Evolutionary conservation across 2,329 filamentous ascomycete species (phyloP).

Genomic region (Fusarium verrucosum): DNA sequence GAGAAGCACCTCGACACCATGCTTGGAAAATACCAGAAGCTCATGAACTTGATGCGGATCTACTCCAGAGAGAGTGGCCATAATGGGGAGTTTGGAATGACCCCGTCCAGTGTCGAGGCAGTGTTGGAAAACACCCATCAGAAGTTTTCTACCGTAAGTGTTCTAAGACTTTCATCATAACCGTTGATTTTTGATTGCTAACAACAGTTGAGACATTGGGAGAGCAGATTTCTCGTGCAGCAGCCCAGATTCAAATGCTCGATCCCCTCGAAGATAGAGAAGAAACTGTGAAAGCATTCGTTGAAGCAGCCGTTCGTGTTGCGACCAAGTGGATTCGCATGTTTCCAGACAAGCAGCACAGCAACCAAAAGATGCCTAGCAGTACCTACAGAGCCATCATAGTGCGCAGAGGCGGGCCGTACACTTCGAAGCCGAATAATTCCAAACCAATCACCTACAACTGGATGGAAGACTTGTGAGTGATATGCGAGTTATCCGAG

Average conservation of each 20-base stretch:
- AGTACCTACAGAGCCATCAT: conserved; percentile 3
- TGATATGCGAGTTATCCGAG: not conserved
- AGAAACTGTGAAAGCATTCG: too few species aligned
- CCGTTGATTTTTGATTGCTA: not conserved
- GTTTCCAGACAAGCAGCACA: not conserved
- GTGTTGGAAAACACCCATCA: not conserved
- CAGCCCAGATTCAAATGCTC: not conserved
- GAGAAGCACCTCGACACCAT: conserved; percentile 20
- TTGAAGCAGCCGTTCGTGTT: not conserved
- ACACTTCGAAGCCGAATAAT: not conserved
- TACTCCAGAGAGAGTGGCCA: not conserved
- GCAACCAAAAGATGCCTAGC: not conserved
- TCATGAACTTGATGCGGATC: not conserved
- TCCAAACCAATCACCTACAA: not conserved
- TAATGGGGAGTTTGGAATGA: not conserved
- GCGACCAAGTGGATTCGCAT: not conserved
- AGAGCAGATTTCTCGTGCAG: not conserved
- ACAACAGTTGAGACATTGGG: not conserved
- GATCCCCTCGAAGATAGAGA: not conserved
- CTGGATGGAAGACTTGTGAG: conserved; percentile 21
- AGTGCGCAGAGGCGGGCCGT: not conserved
- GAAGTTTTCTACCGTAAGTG: not conserved
- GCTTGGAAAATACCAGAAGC: not conserved
- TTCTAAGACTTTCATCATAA: not conserved
- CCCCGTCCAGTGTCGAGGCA: not conserved